Percentiles rank a stretch among this genome's conserved stretches.
Evolutionary conservation across 768 basidiomycete genomes (phyloP).

Genomic region (Pleurotus pulmonarius): DNA sequence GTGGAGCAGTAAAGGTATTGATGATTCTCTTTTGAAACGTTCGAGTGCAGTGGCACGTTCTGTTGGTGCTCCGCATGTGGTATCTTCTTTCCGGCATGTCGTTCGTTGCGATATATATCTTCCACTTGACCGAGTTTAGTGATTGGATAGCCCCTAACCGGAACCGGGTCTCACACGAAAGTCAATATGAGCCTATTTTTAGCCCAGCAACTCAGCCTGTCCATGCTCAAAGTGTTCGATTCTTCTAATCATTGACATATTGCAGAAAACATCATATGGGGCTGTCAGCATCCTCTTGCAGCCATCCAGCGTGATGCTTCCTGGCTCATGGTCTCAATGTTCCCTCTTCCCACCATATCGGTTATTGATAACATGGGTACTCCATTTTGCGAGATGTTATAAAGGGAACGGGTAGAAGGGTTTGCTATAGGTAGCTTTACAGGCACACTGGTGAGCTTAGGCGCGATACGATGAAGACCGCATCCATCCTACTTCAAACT

Average conservation of each 20-base stretch:
- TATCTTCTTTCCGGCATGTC: too few relatives aligned
- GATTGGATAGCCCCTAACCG: too few relatives aligned
- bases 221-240: not conserved
- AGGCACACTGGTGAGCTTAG: not conserved
- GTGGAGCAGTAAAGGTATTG: constrained; percentile 6
- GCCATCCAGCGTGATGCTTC: not conserved
- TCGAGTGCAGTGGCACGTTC: too few relatives aligned
- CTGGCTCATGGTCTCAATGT: not conserved
- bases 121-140: too few relatives aligned
- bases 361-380: not conserved
- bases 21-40: too few relatives aligned
- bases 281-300: not conserved
- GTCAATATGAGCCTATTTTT: too few relatives aligned
- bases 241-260: not conserved
- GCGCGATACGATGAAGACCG: not conserved
- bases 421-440: not conserved
- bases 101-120: too few relatives aligned
- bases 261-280: not conserved
- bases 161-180: too few relatives aligned
- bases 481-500: not conserved
- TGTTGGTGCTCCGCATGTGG: too few relatives aligned
- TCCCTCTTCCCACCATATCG: not conserved
- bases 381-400: not conserved
- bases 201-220: too few relatives aligned
- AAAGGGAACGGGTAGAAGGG: not conserved